These are phyloP conservation scores for Begonia fuchsioides DNA, from an alignment of 306 rosid species.

Conservation along the genomic window DNA sequence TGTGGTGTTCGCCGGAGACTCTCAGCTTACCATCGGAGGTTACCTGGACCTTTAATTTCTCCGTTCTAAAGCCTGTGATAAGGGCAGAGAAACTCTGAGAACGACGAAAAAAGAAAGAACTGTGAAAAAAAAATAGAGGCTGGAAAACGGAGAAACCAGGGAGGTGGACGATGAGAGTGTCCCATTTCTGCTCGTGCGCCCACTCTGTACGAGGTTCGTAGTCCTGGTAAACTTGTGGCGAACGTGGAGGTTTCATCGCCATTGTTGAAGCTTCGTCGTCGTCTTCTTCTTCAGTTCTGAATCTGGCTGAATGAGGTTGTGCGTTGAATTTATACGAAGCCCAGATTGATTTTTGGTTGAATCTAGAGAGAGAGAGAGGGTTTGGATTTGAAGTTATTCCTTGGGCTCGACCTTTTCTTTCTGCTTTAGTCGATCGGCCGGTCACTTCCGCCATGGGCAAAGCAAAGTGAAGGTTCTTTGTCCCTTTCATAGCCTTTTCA, in stretches of 20 bases:
- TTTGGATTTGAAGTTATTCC: neutral
- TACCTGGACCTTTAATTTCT: constrained; percentile 36
- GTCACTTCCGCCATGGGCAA: constrained; percentile 6
- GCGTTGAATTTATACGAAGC: neutral
- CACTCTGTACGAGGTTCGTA: constrained; percentile 35
- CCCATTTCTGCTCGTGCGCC: constrained; percentile 18
- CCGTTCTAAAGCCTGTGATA: constrained; percentile 37
- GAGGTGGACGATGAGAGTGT: constrained; percentile 24
- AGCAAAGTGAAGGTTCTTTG: constrained; percentile 21
- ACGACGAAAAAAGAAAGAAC: too few species aligned
- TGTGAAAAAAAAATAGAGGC: too few species aligned
- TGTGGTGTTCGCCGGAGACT: constrained; percentile 28
- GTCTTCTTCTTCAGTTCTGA: too few species aligned
- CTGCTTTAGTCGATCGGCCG: neutral
- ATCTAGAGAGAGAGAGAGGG: neutral
- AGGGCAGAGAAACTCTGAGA: neutral
- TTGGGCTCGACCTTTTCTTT: neutral
- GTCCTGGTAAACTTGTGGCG: constrained; percentile 25
- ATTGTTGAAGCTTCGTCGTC: neutral
- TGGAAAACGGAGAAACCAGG: constrained; percentile 26
- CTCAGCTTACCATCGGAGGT: constrained; percentile 23
- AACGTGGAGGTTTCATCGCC: constrained; percentile 2
- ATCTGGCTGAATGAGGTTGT: neutral
- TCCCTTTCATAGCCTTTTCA: constrained; percentile 4
- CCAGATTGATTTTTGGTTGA: neutral